Evolutionary conservation across 768 basidiomycete species (phyloP), one percentile per base, ranked within the genome.

Genomic region (Suillus luteus): DNA sequence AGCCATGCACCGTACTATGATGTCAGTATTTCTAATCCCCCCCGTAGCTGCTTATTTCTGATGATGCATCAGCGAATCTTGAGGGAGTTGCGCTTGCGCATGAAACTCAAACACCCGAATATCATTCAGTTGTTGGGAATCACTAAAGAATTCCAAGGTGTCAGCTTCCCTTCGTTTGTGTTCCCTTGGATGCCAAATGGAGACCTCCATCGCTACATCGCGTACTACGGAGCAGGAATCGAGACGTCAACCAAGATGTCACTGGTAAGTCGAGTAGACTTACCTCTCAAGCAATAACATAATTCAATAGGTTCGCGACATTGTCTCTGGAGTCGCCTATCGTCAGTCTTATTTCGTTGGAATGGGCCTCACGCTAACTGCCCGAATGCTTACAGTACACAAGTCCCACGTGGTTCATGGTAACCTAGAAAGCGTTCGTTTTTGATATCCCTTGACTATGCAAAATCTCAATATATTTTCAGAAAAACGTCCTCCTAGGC

Each of bases 181-280:
- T 57, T 57, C 15, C 38, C 55, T 6, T 57, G 55, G 55, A 57
- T 57, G 55, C 38, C 15, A 15, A 17, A 10, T 27, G 55, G 55
- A 57, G 55, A 57, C 38, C 55, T 57, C 22, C 15, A 57, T 40
- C 27, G 55, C 38, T 40, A 57, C 24, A 57, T 57, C 22, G 38
- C 55, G 38, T 57, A 57, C 55, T 9, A 57, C 5, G 55, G 55
- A 17, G 17, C 38, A 12, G 55, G 55, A 22, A 57, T 57, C 9
- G 38, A 57, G 38, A 17, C 14, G 9, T 27, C 55, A 40, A 10
- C 11, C 37, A 57, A 57, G 24, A 27, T 57, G 9, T 57, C 55
- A 9, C 9, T 57, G 55, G 55, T 57, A 57, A 27, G 11, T 57
- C 4, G 3, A 27, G n/a, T 27, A 57, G 9, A 27, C 19, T 40